Percentiles rank a stretch among this genome's conserved stretches.
Conservation (phyloP, 2,329 filamentous ascomycete genomes). For the Triangularia verruculosa region DNA sequence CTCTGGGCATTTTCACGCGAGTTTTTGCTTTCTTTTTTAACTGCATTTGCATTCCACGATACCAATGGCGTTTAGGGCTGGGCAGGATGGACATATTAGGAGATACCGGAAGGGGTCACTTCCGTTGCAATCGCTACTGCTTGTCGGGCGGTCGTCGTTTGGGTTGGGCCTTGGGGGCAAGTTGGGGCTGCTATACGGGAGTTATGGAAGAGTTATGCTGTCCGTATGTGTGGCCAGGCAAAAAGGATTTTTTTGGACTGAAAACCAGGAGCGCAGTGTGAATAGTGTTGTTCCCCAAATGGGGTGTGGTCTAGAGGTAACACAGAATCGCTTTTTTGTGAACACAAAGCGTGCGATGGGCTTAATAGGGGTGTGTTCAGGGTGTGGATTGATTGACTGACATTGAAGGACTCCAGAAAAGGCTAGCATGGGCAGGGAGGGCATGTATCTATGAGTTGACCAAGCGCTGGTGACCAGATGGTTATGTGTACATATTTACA, state of each 20-base stretch:
- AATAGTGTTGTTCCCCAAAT: neutral
- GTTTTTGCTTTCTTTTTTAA: constrained; percentile 13
- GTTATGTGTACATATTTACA: neutral
- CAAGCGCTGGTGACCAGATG: neutral
- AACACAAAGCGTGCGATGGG: neutral
- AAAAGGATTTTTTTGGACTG: neutral
- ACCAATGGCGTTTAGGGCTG: constrained; percentile 41
- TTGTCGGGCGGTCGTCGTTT: neutral
- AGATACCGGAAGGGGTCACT: neutral
- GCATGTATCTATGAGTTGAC: neutral
- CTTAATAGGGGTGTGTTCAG: neutral
- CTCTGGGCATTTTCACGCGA: constrained; percentile 8
- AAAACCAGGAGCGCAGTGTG: neutral
- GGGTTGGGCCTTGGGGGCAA: neutral
- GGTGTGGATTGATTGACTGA: neutral
- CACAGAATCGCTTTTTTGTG: neutral
- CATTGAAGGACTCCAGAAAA: neutral
- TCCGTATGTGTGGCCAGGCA: neutral
- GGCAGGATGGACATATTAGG: constrained; percentile 6
- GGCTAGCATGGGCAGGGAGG: neutral
- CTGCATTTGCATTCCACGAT: constrained; percentile 42
- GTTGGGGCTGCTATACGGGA: neutral
- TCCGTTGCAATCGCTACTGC: neutral
- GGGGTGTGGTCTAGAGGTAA: neutral
- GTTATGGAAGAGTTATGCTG: neutral